Evolutionary conservation across 2,329 filamentous ascomycete genomes (phyloP), one percentile per base, ranked within the genome.

Genomic region (Pyrenophora graminea): DNA sequence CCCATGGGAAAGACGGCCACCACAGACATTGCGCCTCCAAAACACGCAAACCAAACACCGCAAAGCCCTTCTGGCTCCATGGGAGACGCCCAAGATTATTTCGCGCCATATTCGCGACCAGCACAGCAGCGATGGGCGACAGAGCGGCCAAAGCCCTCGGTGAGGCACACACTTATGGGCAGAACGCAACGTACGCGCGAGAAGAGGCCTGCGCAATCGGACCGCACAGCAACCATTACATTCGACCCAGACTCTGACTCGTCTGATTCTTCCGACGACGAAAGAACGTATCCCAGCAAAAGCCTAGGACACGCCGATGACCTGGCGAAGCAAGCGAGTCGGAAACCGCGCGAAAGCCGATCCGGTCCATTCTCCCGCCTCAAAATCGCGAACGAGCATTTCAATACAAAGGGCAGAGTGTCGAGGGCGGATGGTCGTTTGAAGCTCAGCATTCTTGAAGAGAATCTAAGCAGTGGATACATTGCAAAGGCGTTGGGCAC

Each of bases 401-500:
- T 85, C 70, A 79, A 76, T 17, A 88, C 85, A 1, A 84, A 80
- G 55, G 87, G 86, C 19, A 84, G 78, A 55, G 81, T 90, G 1
- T 85, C 81, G 2, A 87, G 84, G 69, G 80, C 76, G 39, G 88
- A 91, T 68, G 89, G 89, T 0, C 80, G 89, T 18, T 72, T 92
- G 41, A 85, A 84, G 55, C 89, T 92, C 55, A 87, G 85, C 4
- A 80, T 91, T 63, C 37, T 64, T 6, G 86, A 87, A 45, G 88
- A 91, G 66, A 86, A 83, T 1, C 81, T 81, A 48, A 85, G 87
- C 58, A 85, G 78, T 1, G 88, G 88, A 9, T 90, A 90, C 60
- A 77, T 91, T 21, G 87, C 87, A 37, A 90, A 91, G 65, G 86
- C 87, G 3, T 76, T 92, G 0, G 88, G 87, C 3, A 80, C 82